A percentile compares a stretch with the other conserved stretches of the same genome.
These are phyloP conservation scores for Nidula niveotomentosa DNA, from an alignment of 1,284 basidiomycete species.

Conservation along the genomic window DNA sequence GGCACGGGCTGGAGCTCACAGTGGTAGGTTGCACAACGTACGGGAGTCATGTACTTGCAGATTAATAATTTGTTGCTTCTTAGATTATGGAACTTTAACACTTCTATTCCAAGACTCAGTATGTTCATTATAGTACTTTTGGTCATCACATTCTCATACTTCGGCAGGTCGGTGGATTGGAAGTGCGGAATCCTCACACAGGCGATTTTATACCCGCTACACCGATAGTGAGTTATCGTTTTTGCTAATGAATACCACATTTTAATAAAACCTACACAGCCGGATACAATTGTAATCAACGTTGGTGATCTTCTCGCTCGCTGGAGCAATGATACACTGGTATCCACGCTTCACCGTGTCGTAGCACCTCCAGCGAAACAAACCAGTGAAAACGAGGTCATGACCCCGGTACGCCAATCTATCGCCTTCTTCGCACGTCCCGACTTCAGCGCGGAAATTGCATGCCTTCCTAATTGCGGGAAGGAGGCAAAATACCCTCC, in stretches of 20 bases:
- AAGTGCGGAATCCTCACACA: conserved; percentile 80
- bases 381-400: conserved; percentile 45
- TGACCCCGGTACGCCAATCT: conserved; percentile 72
- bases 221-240: conserved; percentile 59
- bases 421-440: conserved; percentile 91
- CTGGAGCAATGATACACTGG: conserved; percentile 82
- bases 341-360: conserved; percentile 81
- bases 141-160: conserved; percentile 2
- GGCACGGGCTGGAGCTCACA: conserved; percentile 80
- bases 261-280: conserved; percentile 34
- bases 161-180: conserved; percentile 72
- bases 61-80: not conserved
- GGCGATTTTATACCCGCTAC: conserved; percentile 68
- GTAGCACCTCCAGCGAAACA: conserved; percentile 65
- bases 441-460: conserved; percentile 67
- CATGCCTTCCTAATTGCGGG: conserved; percentile 74
- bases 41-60: not conserved
- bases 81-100: conserved; percentile 83
- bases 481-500: conserved; percentile 59
- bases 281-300: conserved; percentile 82
- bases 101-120: conserved; percentile 83
- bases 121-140: conserved; percentile 13
- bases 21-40: conserved; percentile 39
- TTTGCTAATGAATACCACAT: too few species aligned
- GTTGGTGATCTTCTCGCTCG: conserved; percentile 83